Percentiles rank a stretch among this genome's conserved stretches.
Evolutionary conservation across 2,329 filamentous ascomycete genomes (phyloP).

Genomic region (Pseudocercospora crystallina): DNA sequence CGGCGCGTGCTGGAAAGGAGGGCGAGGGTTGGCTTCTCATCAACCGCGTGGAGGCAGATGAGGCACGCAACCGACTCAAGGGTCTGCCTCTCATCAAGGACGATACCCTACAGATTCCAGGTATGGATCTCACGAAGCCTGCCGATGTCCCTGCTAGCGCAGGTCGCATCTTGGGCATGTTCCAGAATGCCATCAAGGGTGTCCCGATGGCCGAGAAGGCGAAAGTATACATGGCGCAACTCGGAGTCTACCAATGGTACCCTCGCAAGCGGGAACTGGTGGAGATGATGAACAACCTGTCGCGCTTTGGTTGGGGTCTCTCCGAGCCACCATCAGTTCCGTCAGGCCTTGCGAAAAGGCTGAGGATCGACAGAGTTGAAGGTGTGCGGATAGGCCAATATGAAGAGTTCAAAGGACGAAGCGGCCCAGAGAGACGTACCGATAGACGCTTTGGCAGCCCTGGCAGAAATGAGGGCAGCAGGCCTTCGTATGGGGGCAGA

Average conservation of each 20-base stretch:
- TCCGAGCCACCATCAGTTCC: conserved; percentile 47
- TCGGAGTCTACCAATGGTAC: conserved; percentile 54
- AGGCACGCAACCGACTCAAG: conserved; percentile 53
- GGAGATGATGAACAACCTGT: conserved; percentile 56
- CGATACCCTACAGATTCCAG: conserved; percentile 52
- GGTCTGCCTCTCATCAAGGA: conserved; percentile 63
- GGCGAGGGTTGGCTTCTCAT: conserved; percentile 71
- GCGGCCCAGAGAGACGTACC: conserved; percentile 5
- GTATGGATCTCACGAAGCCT: conserved; percentile 45
- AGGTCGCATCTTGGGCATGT: conserved; percentile 46
- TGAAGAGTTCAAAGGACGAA: conserved; percentile 9
- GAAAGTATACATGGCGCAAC: conserved; percentile 57
- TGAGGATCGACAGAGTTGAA: conserved; percentile 30
- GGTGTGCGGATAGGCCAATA: conserved; percentile 31
- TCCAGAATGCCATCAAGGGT: conserved; percentile 43
- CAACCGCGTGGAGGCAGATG: conserved; percentile 52
- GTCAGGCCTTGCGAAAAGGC: conserved; percentile 27
- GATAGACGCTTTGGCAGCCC: conserved; percentile 12
- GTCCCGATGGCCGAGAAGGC: conserved; percentile 46
- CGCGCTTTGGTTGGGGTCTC: conserved; percentile 54
- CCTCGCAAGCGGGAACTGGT: conserved; percentile 42
- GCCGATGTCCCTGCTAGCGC: conserved; percentile 43
- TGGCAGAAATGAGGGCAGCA: neutral
- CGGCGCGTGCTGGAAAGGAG: conserved; percentile 66
- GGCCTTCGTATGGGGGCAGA: neutral